Percentiles rank a stretch among this genome's conserved stretches.
Evolutionary conservation across 2,329 filamentous ascomycete genomes (phyloP).

Genomic region (Magnaporthales sp.): DNA sequence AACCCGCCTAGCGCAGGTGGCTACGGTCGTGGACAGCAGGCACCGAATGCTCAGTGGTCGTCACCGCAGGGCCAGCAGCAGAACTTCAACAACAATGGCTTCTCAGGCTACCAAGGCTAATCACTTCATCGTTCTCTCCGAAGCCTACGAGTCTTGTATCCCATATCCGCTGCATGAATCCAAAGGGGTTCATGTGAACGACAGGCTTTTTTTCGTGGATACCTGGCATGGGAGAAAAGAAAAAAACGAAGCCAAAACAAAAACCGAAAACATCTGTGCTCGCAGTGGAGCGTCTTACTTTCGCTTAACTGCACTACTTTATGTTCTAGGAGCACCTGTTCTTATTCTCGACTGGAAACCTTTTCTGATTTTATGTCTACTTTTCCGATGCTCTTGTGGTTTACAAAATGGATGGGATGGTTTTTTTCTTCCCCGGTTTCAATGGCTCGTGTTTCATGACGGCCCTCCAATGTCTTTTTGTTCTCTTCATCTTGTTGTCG

Average conservation of each 20-base stretch:
- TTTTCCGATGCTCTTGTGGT: slow-evolving; percentile 2
- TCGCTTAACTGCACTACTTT: neutral
- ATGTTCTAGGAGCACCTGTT: neutral
- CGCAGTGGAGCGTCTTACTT: neutral
- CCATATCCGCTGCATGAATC: neutral
- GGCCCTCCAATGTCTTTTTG: neutral
- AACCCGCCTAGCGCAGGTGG: slow-evolving; percentile 70
- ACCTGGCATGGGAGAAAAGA: neutral
- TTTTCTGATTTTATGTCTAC: neutral
- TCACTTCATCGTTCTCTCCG: neutral
- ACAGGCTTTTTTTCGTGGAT: neutral
- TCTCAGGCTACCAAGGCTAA: slow-evolving; percentile 55
- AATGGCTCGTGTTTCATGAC: neutral
- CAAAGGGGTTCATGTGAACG: neutral
- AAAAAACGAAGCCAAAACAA: neutral
- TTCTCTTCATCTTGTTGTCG: slow-evolving; percentile 1
- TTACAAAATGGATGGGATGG: slow-evolving; percentile 3
- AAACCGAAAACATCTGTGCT: neutral
- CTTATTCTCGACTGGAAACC: neutral
- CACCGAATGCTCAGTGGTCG: slow-evolving; percentile 46
- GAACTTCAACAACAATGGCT: slow-evolving; percentile 50
- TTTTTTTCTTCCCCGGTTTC: slow-evolving; percentile 1
- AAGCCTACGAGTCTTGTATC: neutral
- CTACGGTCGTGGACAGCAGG: slow-evolving; percentile 68
- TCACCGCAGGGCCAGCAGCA: slow-evolving; percentile 40